These are phyloP conservation scores for Aspergillus carlsbadensis DNA, from an alignment of 495 filamentous ascomycete genomes.

Conservation along the genomic window DNA sequence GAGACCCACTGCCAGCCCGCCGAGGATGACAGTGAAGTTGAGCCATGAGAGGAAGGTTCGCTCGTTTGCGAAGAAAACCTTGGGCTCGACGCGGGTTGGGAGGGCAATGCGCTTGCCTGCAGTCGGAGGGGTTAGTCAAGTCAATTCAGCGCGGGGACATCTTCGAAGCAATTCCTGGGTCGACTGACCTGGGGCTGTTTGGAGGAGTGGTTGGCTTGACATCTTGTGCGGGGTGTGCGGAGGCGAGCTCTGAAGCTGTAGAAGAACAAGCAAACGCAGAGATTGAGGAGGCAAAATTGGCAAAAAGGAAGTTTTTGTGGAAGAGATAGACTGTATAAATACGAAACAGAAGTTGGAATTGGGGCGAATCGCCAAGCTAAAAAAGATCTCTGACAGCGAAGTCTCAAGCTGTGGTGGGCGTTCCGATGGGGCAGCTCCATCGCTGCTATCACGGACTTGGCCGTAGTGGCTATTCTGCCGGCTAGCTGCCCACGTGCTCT, in stretches of 20 bases:
- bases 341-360: not conserved
- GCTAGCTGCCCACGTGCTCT: conserved; percentile 1
- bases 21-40: conserved; percentile 97
- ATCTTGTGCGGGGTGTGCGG: conserved; percentile 44
- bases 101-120: conserved; percentile 97
- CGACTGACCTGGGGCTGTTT: conserved; percentile 67
- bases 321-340: not conserved
- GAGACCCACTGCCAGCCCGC: conserved; percentile 90
- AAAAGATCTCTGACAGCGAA: not conserved
- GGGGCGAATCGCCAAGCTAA: conserved; percentile 1
- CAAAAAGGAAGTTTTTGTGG: not conserved
- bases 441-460: not conserved
- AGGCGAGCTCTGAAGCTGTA: not conserved
- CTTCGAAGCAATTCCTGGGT: not conserved
- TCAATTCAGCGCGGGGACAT: not conserved
- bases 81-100: conserved; percentile 95
- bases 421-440: not conserved
- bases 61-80: conserved; percentile 99
- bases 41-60: conserved; percentile 99
- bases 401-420: conserved; percentile 5
- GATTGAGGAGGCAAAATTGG: not conserved
- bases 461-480: conserved; percentile 4
- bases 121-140: not conserved
- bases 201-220: conserved; percentile 95
- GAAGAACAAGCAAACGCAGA: not conserved